A percentile compares a stretch with the other conserved stretches of the same genome.
These are phyloP conservation scores for Paratinospora sagittata DNA, from an alignment of 164 flowering plant genomes.

Conservation along the genomic window DNA sequence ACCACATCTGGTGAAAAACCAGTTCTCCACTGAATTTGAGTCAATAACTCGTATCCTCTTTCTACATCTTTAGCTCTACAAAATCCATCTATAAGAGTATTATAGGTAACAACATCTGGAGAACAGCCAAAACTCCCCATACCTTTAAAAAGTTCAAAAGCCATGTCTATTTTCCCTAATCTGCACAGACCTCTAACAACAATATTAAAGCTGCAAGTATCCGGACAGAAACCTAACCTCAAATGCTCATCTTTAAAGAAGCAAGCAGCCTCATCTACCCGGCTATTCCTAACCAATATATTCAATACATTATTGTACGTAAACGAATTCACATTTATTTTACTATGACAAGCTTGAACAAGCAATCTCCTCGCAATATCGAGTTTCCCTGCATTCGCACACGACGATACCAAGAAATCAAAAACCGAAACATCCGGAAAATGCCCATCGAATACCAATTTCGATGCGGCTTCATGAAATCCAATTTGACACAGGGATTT, in stretches of 20 bases:
- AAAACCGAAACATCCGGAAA: conserved; percentile 32
- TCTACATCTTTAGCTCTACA: conserved; percentile 48
- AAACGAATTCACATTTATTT: conserved; percentile 18
- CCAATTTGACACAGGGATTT: conserved; percentile 48
- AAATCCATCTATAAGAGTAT: conserved; percentile 62
- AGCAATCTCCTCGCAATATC: conserved; percentile 37
- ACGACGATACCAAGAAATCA: conserved; percentile 36
- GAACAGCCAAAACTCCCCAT: conserved; percentile 61
- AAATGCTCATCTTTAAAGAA: conserved; percentile 42
- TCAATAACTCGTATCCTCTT: conserved; percentile 42
- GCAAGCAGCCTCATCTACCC: conserved; percentile 50
- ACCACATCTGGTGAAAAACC: conserved; percentile 45
- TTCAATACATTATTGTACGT: conserved; percentile 52
- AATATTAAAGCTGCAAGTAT: conserved; percentile 67
- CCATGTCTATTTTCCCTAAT: conserved; percentile 38
- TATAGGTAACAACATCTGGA: conserved; percentile 67
- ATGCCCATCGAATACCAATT: conserved; percentile 45
- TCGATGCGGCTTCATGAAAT: conserved; percentile 37
- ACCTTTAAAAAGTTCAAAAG: conserved; percentile 43
- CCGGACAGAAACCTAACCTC: conserved; percentile 28
- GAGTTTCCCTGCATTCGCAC: conserved; percentile 34
- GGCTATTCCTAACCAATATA: conserved; percentile 36
- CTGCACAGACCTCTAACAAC: conserved; percentile 61
- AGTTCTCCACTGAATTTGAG: conserved; percentile 27
- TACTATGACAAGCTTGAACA: conserved; percentile 24